A percentile compares a stretch with the other conserved stretches of the same genome.
These are phyloP conservation scores for Hanseniaspora meyeri DNA, from an alignment of 805 yeast genomes.

Conservation along the genomic window DNA sequence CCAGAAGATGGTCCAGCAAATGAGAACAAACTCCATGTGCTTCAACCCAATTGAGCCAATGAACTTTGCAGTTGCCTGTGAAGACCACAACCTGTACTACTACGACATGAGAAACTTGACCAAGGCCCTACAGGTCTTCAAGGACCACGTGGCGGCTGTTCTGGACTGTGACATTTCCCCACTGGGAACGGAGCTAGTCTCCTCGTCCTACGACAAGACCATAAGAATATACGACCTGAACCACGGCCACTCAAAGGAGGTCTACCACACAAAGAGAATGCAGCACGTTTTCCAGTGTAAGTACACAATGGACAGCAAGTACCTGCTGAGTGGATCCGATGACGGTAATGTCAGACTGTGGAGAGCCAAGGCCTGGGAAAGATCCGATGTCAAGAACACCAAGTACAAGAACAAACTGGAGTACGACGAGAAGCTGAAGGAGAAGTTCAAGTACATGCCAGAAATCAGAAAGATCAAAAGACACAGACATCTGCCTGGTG, in stretches of 20 bases:
- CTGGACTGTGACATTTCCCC: slow-evolving; percentile 92
- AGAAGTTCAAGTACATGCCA: slow-evolving; percentile 90
- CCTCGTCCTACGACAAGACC: slow-evolving; percentile 92
- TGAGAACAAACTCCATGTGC: slow-evolving; percentile 73
- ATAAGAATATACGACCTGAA: slow-evolving; percentile 62
- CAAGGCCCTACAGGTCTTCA: slow-evolving; percentile 69
- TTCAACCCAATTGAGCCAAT: slow-evolving; percentile 99
- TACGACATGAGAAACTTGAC: slow-evolving; percentile 94
- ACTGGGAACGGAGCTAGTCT: slow-evolving; percentile 89
- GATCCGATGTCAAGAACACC: slow-evolving; percentile 69
- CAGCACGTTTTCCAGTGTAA: slow-evolving; percentile 79
- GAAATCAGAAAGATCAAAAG: slow-evolving; percentile 80
- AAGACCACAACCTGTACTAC: slow-evolving; percentile 85
- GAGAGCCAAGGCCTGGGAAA: slow-evolving; percentile 78
- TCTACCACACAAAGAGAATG: slow-evolving; percentile 96
- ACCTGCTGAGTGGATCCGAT: slow-evolving; percentile 82
- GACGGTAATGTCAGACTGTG: slow-evolving; percentile 92
- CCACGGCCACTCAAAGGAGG: slow-evolving; percentile 87
- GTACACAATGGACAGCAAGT: slow-evolving; percentile 79
- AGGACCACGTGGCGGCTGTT: slow-evolving; percentile 93
- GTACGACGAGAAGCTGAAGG: slow-evolving; percentile 83
- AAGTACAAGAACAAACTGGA: slow-evolving; percentile 73
- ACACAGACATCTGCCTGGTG: slow-evolving; percentile 84
- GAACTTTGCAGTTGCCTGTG: slow-evolving; percentile 81
- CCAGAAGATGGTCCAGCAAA: slow-evolving; percentile 71